Evolutionary conservation across 306 rosid species (phyloP).

Genomic region (Vigna trinervia): DNA sequence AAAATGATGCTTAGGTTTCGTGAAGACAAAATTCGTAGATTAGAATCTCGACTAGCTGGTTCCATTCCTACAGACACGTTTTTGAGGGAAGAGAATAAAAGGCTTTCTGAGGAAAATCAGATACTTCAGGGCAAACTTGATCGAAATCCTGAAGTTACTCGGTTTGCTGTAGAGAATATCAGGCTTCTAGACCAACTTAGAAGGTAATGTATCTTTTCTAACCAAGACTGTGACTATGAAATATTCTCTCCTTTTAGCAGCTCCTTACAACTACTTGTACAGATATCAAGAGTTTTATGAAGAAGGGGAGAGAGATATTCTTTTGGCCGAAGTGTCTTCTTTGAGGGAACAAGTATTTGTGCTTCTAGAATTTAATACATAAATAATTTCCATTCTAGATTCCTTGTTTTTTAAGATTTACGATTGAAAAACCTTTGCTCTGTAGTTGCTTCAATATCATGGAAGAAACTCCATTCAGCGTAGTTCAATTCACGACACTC

Average conservation of each 20-base stretch:
- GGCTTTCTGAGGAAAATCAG: slow-evolving; percentile 78
- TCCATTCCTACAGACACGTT: slow-evolving; percentile 64
- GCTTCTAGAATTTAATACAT: slow-evolving; percentile 36
- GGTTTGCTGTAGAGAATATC: slow-evolving; percentile 92
- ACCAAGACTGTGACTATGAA: slow-evolving; percentile 7
- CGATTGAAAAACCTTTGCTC: slow-evolving; percentile 31
- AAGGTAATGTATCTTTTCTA: slow-evolving; percentile 61
- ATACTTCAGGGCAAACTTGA: slow-evolving; percentile 84
- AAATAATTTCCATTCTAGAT: slow-evolving; percentile 31
- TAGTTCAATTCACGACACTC: slow-evolving; percentile 49
- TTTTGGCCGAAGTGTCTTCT: slow-evolving; percentile 68
- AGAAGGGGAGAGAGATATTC: slow-evolving; percentile 93
- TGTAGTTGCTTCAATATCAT: slow-evolving; percentile 79
- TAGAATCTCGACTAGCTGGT: slow-evolving; percentile 76
- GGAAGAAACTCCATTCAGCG: slow-evolving; percentile 60
- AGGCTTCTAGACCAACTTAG: slow-evolving; percentile 93
- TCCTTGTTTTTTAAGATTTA: slow-evolving; percentile 42
- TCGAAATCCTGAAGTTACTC: slow-evolving; percentile 92
- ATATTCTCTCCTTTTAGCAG: slow-evolving; percentile 9
- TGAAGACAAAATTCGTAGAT: slow-evolving; percentile 85
- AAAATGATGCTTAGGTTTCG: slow-evolving; percentile 98
- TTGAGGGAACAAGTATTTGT: slow-evolving; percentile 76
- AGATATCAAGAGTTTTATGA: slow-evolving; percentile 96
- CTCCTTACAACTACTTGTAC: slow-evolving; percentile 42
- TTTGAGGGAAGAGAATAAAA: slow-evolving; percentile 78